phyloP scores from a whole-genome alignment of 2,329 filamentous ascomycete species.

The Penicillium hordei region DNA sequence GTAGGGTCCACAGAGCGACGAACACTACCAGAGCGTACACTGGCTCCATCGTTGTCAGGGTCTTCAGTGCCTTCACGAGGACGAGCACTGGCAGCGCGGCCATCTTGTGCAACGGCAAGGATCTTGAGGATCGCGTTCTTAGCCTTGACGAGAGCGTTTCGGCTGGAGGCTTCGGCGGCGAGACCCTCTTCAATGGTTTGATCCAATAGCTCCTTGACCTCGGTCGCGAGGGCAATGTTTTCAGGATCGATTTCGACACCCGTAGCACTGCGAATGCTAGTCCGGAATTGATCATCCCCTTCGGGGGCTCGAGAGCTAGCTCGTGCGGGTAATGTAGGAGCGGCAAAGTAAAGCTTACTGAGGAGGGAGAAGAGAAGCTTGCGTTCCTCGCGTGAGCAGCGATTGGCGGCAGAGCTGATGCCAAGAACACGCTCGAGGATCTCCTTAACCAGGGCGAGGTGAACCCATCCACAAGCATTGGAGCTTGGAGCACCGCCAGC shows the following conservation, averaged over 20 bases:
- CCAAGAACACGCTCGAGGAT: conserved; percentile 72
- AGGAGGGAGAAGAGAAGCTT: conserved; percentile 77
- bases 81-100: conserved; percentile 32
- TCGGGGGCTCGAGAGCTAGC: conserved; percentile 46
- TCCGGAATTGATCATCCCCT: conserved; percentile 63
- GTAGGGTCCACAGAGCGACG: conserved; percentile 35
- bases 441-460: conserved; percentile 73
- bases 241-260: conserved; percentile 52
- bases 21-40: conserved; percentile 31
- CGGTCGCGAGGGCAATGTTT: conserved; percentile 54
- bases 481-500: conserved; percentile 55
- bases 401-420: conserved; percentile 34
- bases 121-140: conserved; percentile 47
- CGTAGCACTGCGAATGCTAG: conserved; percentile 46
- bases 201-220: conserved; percentile 58
- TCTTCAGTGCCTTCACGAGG: conserved; percentile 36
- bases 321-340: conserved; percentile 54
- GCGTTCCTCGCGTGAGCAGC: conserved; percentile 68
- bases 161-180: conserved; percentile 43
- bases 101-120: conserved; percentile 51
- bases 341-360: conserved; percentile 76
- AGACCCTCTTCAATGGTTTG: conserved; percentile 54
- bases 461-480: conserved; percentile 69
- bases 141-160: conserved; percentile 48
- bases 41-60: conserved; percentile 31